These are phyloP conservation scores for Plasmodium billcollinsi DNA, from an alignment of 169 alveolate species.

Conservation along the genomic window DNA sequence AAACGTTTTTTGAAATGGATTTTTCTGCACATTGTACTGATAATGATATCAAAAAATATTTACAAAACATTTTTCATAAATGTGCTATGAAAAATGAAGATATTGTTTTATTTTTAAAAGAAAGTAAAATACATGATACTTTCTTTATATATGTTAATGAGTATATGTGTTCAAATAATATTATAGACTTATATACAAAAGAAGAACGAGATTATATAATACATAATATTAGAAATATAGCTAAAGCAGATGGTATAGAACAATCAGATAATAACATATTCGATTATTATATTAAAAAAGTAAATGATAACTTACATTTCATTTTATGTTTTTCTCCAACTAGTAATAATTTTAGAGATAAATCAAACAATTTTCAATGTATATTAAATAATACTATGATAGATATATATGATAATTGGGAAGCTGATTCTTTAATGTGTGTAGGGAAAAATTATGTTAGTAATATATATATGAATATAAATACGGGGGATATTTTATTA, in stretches of 20 bases:
- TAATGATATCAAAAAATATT: constrained; percentile 77
- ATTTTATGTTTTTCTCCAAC: constrained; percentile 96
- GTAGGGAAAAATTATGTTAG: constrained; percentile 49
- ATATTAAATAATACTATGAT: constrained; percentile 80
- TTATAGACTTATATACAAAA: constrained; percentile 81
- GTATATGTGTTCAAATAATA: constrained; percentile 81
- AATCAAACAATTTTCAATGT: constrained; percentile 82
- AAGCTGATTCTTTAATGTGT: constrained; percentile 61
- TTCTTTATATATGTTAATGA: constrained; percentile 84
- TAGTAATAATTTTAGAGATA: constrained; percentile 89
- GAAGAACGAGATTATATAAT: constrained; percentile 76
- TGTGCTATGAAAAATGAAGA: constrained; percentile 94
- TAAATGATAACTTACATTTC: constrained; percentile 95
- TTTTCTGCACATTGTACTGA: constrained; percentile 61
- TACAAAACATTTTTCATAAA: constrained; percentile 85
- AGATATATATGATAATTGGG: constrained; percentile 73
- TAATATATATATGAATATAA: constrained; percentile 44
- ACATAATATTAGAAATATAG: constrained; percentile 89
- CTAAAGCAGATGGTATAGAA: constrained; percentile 92
- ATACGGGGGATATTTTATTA: constrained; percentile 43
- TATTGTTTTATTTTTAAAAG: constrained; percentile 92
- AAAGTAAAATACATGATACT: constrained; percentile 85
- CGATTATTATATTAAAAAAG: constrained; percentile 94
- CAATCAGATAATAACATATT: constrained; percentile 94
- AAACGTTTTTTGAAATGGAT: constrained; percentile 85